Base-by-base conservation (phyloP, 805 yeast species). In the Metschnikowia drakensbergensis region DNA sequence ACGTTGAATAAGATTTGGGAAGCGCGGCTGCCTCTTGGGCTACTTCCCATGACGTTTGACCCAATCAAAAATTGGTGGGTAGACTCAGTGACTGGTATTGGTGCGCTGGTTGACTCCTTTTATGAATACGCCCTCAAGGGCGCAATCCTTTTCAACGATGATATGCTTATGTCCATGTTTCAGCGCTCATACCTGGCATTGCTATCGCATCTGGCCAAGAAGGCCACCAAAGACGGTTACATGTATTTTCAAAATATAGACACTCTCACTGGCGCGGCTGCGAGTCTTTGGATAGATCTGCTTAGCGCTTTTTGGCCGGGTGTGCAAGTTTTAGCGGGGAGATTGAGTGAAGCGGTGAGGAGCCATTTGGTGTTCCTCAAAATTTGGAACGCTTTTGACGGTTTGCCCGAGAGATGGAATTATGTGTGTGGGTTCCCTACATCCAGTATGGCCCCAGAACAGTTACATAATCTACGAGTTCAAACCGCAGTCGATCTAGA, bases 221-320 rank as follows among this genome's bases (percentile, higher is more conserved):
- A 7, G 9, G 13, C 51, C 2, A 42, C 41, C n/a, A 35, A 35
- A 13, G 37, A 37, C 9, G 54, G 57, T 7, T 44, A 42, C 35
- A 66, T 75, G 44, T 71, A 73, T 0, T 80, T 82, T 60, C 73
- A 82, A 6, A 88, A 88, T 57, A 72, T 88, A 1, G 77, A 83
- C 46, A 69, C 77, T 3, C 58, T 67, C 7, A 70, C 70, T 22
- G 96, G 94, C 0, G 57, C 60, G 1, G 59, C 68, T 0, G 67
- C 71, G 2, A 72, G 82, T 5, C 66, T 72, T 27, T 91, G 97
- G 97, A 80, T 92, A 5, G 98, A 91, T 63, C 77, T 94, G 49
- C 69, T 91, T 45, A 76, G 89, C 42, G 97, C 96, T 0, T 91
- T 91, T 64, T 90, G 88, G 78, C 85, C 96, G 0, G 96, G 97